Conservation (phyloP, 2,329 filamentous ascomycete species). For the Aspergillus sergii region DNA sequence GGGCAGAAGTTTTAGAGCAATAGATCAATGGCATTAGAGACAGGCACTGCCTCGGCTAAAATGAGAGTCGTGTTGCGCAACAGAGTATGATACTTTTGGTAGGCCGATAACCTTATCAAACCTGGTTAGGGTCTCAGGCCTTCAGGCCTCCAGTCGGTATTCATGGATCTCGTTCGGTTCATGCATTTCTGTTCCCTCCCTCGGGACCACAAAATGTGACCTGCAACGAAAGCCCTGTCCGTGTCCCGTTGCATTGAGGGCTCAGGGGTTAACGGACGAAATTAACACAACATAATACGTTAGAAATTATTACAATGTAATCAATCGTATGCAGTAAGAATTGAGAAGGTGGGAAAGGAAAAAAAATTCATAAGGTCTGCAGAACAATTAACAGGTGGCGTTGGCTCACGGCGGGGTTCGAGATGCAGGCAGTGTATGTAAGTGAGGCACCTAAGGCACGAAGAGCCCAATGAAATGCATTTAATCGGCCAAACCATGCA, state of each 20-base stretch:
- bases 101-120: not conserved
- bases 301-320: conserved; percentile 2
- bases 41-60: not conserved
- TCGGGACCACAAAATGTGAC: not conserved
- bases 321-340: not conserved
- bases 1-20: not conserved
- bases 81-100: not conserved
- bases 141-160: not conserved
- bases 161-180: not conserved
- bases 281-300: not conserved
- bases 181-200: not conserved
- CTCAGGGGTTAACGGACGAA: not conserved
- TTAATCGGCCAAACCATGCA: not conserved
- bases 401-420: conserved; percentile 7
- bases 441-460: conserved; percentile 1
- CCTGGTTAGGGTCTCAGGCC: not conserved
- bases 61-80: not conserved
- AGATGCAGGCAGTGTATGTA: not conserved
- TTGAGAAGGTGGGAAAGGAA: not conserved
- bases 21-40: not conserved
- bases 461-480: not conserved
- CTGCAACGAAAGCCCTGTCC: not conserved
- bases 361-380: not conserved
- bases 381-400: conserved; percentile 5
- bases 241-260: not conserved